phyloP scores from a whole-genome alignment of 1,284 basidiomycete genomes.

The Pterulicium gracile region DNA sequence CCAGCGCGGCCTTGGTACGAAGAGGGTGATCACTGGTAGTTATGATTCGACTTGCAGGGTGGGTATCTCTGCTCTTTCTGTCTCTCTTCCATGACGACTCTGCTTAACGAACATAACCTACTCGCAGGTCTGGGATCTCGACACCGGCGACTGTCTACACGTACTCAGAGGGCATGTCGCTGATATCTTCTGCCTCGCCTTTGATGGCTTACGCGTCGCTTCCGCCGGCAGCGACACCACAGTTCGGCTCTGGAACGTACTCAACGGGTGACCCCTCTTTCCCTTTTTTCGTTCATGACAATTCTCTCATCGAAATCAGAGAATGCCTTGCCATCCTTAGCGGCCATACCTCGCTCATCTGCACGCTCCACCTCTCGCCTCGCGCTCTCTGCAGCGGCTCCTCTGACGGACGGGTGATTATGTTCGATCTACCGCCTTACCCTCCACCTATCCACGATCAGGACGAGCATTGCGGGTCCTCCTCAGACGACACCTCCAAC shows the following conservation, averaged over 20 bases:
- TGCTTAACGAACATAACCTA: not conserved
- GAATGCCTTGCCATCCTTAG: constrained; percentile 80
- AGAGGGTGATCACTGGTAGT: constrained; percentile 1
- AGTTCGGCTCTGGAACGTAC: constrained; percentile 81
- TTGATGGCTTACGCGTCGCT: constrained; percentile 78
- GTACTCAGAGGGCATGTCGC: constrained; percentile 84
- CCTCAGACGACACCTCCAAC: constrained; percentile 9
- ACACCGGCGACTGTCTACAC: constrained; percentile 79
- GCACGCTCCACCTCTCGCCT: constrained; percentile 79
- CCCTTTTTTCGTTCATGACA: constrained; percentile 4
- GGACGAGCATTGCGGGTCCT: constrained; percentile 22
- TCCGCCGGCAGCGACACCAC: constrained; percentile 90
- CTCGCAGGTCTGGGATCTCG: constrained; percentile 69
- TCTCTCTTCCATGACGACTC: not conserved
- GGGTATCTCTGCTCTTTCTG: not conserved
- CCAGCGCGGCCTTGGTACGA: not conserved
- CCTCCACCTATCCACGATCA: constrained; percentile 22
- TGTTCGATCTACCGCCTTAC: constrained; percentile 62
- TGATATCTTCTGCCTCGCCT: constrained; percentile 91
- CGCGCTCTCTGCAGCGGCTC: constrained; percentile 79
- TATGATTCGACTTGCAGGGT: constrained; percentile 3
- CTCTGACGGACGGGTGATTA: constrained; percentile 89
- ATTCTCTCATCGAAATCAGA: constrained; percentile 25
- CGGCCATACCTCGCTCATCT: constrained; percentile 91
- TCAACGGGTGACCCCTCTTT: constrained; percentile 49